phyloP scores from a whole-genome alignment of 2,329 filamentous ascomycete genomes.

The Verruconis gallopava region DNA sequence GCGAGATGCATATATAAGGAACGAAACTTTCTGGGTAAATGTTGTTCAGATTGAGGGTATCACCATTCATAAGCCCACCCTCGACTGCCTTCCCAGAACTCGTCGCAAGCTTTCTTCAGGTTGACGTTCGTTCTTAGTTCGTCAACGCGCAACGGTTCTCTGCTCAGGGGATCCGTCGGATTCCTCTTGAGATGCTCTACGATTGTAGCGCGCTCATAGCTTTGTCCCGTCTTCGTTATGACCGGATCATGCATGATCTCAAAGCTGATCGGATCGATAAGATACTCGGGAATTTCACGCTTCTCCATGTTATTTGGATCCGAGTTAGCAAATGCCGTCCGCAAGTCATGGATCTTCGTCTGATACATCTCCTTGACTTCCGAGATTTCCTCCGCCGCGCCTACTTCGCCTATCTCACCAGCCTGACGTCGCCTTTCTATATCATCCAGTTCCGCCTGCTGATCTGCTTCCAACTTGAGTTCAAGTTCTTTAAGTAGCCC shows the following conservation, averaged over 20 bases:
- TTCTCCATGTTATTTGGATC: constrained; percentile 31
- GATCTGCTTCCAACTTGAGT: constrained; percentile 22
- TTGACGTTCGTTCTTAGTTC: constrained; percentile 74
- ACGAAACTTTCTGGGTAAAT: too few species aligned
- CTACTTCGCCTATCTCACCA: constrained; percentile 29
- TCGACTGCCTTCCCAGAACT: constrained; percentile 66
- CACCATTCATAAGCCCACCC: constrained; percentile 91
- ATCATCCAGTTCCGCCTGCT: constrained; percentile 23
- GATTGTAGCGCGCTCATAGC: constrained; percentile 77
- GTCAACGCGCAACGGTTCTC: constrained; percentile 53
- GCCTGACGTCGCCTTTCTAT: constrained; percentile 25
- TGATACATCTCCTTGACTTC: constrained; percentile 30
- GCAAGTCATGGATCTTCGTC: constrained; percentile 31
- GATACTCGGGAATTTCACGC: constrained; percentile 57
- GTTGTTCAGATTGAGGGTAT: too few species aligned
- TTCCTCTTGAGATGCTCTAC: constrained; percentile 70
- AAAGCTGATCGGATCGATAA: constrained; percentile 65
- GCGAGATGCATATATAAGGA: too few species aligned
- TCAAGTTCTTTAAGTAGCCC: constrained; percentile 50
- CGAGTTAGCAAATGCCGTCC: constrained; percentile 33
- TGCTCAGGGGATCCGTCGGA: constrained; percentile 69
- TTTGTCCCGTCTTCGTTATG: constrained; percentile 69
- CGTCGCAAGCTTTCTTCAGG: constrained; percentile 68
- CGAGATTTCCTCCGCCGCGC: constrained; percentile 33
- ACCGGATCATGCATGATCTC: constrained; percentile 60